phyloP scores from a whole-genome alignment of 495 filamentous ascomycete genomes.

The Annulohypoxylon stygium region DNA sequence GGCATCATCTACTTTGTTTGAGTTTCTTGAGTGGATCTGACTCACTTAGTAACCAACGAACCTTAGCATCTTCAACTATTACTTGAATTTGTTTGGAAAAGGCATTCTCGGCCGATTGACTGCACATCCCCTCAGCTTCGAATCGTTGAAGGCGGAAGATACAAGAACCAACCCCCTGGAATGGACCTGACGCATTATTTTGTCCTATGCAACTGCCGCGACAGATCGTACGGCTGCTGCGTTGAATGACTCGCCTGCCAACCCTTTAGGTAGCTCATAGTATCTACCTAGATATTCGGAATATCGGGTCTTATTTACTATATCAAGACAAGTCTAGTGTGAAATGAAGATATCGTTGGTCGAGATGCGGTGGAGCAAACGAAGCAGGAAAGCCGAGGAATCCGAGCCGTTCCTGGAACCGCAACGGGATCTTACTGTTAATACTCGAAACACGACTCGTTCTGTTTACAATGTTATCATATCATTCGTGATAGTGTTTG shows the following conservation, averaged over 20 bases:
- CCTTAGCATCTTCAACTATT: neutral
- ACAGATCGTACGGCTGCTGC: slow-evolving; percentile 11
- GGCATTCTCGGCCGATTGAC: neutral
- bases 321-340: slow-evolving; percentile 12
- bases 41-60: neutral
- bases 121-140: neutral
- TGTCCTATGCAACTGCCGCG: slow-evolving; percentile 16
- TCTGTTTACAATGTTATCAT: slow-evolving; percentile 11
- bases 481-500: slow-evolving; percentile 8
- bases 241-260: slow-evolving; percentile 34
- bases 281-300: slow-evolving; percentile 9
- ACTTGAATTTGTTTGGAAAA: neutral
- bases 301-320: slow-evolving; percentile 5
- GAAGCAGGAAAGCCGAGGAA: slow-evolving; percentile 24
- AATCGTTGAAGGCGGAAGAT: neutral
- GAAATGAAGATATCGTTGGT: slow-evolving; percentile 3
- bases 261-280: slow-evolving; percentile 13
- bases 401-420: slow-evolving; percentile 13
- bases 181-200: slow-evolving; percentile 25
- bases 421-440: slow-evolving; percentile 4
- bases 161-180: slow-evolving; percentile 22
- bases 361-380: slow-evolving; percentile 27
- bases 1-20: slow-evolving; percentile 14
- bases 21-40: neutral
- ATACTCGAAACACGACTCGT: slow-evolving; percentile 8